Base-by-base conservation (phyloP, 78 protist species). In the Dictyostelium citrinum region DNA sequence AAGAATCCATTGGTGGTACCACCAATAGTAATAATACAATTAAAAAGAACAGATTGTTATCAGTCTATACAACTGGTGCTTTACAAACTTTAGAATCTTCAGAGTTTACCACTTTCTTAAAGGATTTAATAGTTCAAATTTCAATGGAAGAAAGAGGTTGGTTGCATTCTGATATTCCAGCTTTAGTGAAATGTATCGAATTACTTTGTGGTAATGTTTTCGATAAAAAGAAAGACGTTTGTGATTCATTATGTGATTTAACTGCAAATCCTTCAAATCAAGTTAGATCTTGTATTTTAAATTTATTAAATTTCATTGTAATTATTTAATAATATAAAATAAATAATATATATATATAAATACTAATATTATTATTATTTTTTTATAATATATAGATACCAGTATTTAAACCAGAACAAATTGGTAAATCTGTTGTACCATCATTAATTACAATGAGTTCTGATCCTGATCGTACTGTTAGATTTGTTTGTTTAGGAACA, bases 121-220 rank as follows among this genome's bases (percentile, higher is more conserved):
- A 43, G 27, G 95, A 91, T 35, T 16, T 91, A 10, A 70, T 82
- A 1, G 90, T 91, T 11, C 90, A 70, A 33, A 91, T 91, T 12
- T 82, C 90, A 46, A 83, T 91, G 84, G 95, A 91, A 41, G 95
- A 91, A 71, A 77, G 61, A 51, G 84, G 90, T 24, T 91, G 95
- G 95, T 41, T 24, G 27, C 80, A 76, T 20, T 17, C 22, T 5
- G 68, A 82, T 61, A 51, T 82, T 11, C 90, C 83, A 31, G 70
- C 90, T 5, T 12, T 91, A 1, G 90, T 83, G 2, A 84, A 82
- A 82, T 82, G 77, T 33, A 72, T 91, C 7, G 90, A 91, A 37
- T 55, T 91, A 74, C 76, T 91, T 3, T 91, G 95, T 77, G 33
- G 45, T n/a, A 86, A 86, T 77, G 84, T 55, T 31, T 58, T 77